Percentiles rank a stretch among this genome's conserved stretches.
Conservation (phyloP, 139 green algal species). For the Trebouxia sp. region DNA sequence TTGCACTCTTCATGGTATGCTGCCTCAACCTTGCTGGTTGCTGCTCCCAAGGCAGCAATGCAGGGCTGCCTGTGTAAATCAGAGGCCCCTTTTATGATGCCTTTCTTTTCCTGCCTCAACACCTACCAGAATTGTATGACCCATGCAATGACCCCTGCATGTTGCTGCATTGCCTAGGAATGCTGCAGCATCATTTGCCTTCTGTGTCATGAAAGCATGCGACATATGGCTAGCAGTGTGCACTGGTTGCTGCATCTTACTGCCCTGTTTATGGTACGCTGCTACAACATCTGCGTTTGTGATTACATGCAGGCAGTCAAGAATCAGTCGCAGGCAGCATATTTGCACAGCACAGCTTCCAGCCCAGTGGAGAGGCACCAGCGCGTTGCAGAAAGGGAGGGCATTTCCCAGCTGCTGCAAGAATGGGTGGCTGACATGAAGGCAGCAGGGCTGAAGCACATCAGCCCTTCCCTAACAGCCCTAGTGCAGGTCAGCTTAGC, state of each 20-base stretch:
- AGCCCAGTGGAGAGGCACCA: not conserved
- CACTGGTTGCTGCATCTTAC: no score
- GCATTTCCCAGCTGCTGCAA: not conserved
- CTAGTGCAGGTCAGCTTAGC: constrained; percentile 12
- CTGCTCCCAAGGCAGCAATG: no score
- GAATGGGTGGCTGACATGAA: constrained; percentile 24
- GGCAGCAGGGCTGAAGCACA: constrained; percentile 31
- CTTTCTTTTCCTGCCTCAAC: no score
- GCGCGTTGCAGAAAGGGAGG: not conserved
- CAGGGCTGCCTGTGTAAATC: no score
- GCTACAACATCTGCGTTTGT: no score
- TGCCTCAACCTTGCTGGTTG: not conserved
- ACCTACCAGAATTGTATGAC: no score
- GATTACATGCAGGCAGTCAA: not conserved
- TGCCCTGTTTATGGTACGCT: not conserved
- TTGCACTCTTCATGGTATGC: constrained; percentile 27
- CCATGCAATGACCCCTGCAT: no score
- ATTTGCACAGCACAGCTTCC: not conserved
- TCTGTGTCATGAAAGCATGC: no score
- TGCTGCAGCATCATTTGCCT: no score
- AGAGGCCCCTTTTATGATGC: no score
- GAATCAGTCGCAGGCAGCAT: not conserved
- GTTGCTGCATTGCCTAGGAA: no score
- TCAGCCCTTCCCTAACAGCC: constrained; percentile 7
- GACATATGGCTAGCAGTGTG: no score